Conservation (phyloP, 192 early-diverging fungal species). For the Rhizoclosmatium sp. region DNA sequence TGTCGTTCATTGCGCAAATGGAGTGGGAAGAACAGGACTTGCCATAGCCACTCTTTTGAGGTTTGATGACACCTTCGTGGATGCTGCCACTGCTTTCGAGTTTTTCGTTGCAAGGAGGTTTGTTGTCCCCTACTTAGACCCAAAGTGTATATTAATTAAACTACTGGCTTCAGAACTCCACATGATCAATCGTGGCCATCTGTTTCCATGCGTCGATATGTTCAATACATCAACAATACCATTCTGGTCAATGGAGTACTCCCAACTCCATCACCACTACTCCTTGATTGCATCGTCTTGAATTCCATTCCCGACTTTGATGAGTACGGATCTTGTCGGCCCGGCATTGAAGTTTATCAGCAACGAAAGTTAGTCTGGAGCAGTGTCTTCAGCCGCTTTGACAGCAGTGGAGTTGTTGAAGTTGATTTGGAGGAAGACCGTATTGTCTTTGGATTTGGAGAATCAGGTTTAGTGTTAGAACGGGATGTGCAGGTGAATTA, state of each 20-base stretch:
- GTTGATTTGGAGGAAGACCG: conserved; percentile 13
- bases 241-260: conserved; percentile 53
- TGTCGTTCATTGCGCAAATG: conserved; percentile 64
- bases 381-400: conserved; percentile 9
- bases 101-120: no score
- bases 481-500: conserved; percentile 49
- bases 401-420: background rate
- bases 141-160: background rate
- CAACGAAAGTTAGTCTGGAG: conserved; percentile 49
- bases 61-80: conserved; percentile 50
- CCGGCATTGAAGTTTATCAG: conserved; percentile 63
- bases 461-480: conserved; percentile 38
- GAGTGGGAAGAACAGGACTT: conserved; percentile 51
- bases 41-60: conserved; percentile 59
- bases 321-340: conserved; percentile 39
- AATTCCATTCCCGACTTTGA: conserved; percentile 57
- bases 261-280: conserved; percentile 53
- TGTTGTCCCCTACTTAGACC: no score
- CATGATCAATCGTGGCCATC: conserved; percentile 48
- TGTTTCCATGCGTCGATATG: conserved; percentile 56
- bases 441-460: conserved; percentile 21
- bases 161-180: conserved; percentile 57
- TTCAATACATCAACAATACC: conserved; percentile 64
- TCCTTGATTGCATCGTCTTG: conserved; percentile 54
- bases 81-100: conserved; percentile 31